Conservation (phyloP, 306 rosid genomes). For the Cucurbita moschata region DNA sequence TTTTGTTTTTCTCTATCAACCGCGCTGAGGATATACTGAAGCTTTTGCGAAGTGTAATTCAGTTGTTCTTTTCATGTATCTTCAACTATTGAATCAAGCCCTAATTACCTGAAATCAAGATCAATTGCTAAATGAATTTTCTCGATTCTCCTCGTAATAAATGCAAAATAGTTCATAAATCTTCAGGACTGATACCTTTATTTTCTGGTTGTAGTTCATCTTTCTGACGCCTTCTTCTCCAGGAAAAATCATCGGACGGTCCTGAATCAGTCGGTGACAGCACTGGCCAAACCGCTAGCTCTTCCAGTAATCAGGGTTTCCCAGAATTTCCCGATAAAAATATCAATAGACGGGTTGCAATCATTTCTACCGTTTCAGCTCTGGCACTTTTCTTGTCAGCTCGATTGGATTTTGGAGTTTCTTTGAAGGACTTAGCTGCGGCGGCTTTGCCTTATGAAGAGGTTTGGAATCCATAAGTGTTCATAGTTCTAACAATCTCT, state of each 20-base stretch:
- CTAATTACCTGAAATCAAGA: not conserved
- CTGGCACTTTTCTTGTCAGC: constrained; percentile 49
- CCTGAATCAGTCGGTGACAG: constrained; percentile 17
- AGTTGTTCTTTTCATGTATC: not conserved
- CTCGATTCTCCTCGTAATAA: no score
- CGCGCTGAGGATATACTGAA: no score
- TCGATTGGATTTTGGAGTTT: constrained; percentile 82
- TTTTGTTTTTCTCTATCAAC: no score
- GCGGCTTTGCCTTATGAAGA: constrained; percentile 78
- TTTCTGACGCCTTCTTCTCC: not conserved
- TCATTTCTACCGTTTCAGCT: constrained; percentile 60
- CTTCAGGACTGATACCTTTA: no score
- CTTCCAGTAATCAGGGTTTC: constrained; percentile 17
- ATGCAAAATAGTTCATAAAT: no score
- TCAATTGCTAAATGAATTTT: not conserved
- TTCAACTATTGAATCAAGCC: not conserved
- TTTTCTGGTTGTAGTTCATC: not conserved
- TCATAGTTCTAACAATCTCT: not conserved
- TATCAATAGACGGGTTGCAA: constrained; percentile 45
- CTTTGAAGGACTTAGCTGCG: constrained; percentile 75
- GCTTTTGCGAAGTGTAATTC: no score
- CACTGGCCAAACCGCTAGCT: constrained; percentile 18
- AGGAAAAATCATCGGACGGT: constrained; percentile 25
- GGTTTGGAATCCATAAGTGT: constrained; percentile 21
- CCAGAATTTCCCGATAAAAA: constrained; percentile 53